Evolutionary conservation across 2,329 filamentous ascomycete species (phyloP).

Genomic region (Aspergillus ruber): DNA sequence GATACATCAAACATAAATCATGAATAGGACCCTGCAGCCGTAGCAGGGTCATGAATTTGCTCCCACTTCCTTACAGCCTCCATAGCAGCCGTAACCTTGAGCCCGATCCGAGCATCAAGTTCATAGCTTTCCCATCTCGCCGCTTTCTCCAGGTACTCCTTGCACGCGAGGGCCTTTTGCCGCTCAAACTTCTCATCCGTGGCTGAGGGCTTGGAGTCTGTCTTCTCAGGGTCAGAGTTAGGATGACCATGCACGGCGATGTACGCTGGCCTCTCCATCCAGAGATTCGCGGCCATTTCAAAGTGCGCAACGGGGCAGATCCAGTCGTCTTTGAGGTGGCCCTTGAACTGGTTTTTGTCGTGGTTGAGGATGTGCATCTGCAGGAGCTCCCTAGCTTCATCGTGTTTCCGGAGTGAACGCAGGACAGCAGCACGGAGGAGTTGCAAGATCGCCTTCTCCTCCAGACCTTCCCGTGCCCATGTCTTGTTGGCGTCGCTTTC

Average conservation of each 20-base stretch:
- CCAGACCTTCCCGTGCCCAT: constrained; percentile 48
- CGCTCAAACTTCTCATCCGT: constrained; percentile 18
- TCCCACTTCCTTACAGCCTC: constrained; percentile 42
- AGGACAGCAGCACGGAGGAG: constrained; percentile 62
- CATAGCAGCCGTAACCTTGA: constrained; percentile 43
- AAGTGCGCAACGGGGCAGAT: constrained; percentile 73
- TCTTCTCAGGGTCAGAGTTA: constrained; percentile 2
- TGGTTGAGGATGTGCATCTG: constrained; percentile 57
- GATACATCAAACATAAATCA: not conserved
- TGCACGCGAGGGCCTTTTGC: constrained; percentile 46
- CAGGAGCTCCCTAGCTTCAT: constrained; percentile 61
- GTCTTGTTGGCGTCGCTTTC: constrained; percentile 52
- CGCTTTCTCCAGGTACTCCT: constrained; percentile 51
- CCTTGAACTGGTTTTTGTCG: constrained; percentile 49
- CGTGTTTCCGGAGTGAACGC: constrained; percentile 56
- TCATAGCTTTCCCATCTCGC: constrained; percentile 57
- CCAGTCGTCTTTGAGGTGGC: constrained; percentile 47
- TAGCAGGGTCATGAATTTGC: constrained; percentile 6
- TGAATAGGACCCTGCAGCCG: not conserved
- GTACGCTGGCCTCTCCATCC: constrained; percentile 56
- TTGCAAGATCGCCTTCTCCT: constrained; percentile 59
- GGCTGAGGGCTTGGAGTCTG: not conserved
- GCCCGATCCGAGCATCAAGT: constrained; percentile 51
- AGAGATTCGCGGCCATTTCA: constrained; percentile 76
- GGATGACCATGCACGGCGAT: constrained; percentile 23